Conservation (phyloP, 116 monocot genomes). For the Papilionanthe hybrid region DNA sequence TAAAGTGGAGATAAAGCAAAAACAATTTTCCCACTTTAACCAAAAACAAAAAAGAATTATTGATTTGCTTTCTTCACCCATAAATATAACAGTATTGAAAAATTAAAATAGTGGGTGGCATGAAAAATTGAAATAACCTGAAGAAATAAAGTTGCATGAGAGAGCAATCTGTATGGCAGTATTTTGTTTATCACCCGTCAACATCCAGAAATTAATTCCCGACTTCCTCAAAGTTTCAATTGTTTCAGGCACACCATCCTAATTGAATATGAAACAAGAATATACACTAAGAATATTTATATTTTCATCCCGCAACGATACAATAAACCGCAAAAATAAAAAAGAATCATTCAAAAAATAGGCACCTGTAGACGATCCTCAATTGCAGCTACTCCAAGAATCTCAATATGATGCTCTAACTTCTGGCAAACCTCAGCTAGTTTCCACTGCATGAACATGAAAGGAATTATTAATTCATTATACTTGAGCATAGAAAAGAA, state of each 20-base stretch:
- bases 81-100: background rate
- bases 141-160: conserved; percentile 90
- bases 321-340: background rate
- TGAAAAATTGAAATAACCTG: conserved; percentile 37
- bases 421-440: conserved; percentile 87
- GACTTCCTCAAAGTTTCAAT: conserved; percentile 85
- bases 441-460: conserved; percentile 54
- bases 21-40: background rate
- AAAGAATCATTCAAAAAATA: background rate
- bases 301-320: background rate
- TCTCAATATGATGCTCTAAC: conserved; percentile 85
- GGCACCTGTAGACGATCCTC: conserved; percentile 91
- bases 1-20: background rate
- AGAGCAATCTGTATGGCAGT: conserved; percentile 98
- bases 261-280: conserved; percentile 15
- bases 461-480: conserved; percentile 11
- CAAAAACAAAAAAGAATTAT: background rate
- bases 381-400: conserved; percentile 92
- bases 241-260: conserved; percentile 97
- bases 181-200: conserved; percentile 95
- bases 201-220: conserved; percentile 99
- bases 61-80: background rate
- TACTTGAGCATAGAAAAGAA: background rate
- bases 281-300: background rate
- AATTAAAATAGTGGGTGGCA: background rate